Evolutionary conservation across 148 eudicot species (phyloP), one percentile per base, ranked within the genome.

Genomic region (Rheum nobile): DNA sequence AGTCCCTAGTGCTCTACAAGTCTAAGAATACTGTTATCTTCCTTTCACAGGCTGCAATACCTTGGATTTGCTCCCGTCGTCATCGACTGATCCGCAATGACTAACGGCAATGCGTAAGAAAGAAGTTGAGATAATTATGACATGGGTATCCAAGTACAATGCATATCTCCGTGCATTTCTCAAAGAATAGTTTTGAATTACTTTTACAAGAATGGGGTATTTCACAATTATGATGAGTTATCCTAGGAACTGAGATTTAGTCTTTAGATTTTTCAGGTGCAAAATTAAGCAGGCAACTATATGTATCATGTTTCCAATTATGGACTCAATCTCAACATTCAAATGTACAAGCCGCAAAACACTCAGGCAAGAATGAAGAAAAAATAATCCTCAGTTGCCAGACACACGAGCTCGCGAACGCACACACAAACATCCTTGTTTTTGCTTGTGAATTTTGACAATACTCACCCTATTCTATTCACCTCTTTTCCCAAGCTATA

Each of bases 51-150:
- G 84, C 24, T 75, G 75, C 21, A 77, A 82, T 61, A 46, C 69
- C 41, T 8, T 52, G 73, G 77, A 82, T 34, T 34, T 79, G 39
- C 0, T 32, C 1, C 12, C 12, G 35, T 65, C 77, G 0, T 26
- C 10, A 1, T 17, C 74, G 39, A 74, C 52, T 59, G 84, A 79
- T 71, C 84, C 79, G 0, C 69, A 76, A 31, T 82, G 84, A 82
- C 77, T 82, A 43, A 41, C 52, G 3, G 16, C 70, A n/a, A 79
- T 75, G 47, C 63, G 84, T 17, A 55, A 63, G n/a, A 73, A 47
- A 55, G 84, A 82, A 82, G 39, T 82, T 41, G 72, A 72, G 69
- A 73, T 79, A 9, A 82, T 79, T 8, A 42, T 16, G 21, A 43
- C 42, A 0, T 76, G 82, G 82, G 24, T 82, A 17, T 75, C 8